Base-by-base conservation (phyloP, 78 protist genomes). In the Isochrysis galbana region DNA sequence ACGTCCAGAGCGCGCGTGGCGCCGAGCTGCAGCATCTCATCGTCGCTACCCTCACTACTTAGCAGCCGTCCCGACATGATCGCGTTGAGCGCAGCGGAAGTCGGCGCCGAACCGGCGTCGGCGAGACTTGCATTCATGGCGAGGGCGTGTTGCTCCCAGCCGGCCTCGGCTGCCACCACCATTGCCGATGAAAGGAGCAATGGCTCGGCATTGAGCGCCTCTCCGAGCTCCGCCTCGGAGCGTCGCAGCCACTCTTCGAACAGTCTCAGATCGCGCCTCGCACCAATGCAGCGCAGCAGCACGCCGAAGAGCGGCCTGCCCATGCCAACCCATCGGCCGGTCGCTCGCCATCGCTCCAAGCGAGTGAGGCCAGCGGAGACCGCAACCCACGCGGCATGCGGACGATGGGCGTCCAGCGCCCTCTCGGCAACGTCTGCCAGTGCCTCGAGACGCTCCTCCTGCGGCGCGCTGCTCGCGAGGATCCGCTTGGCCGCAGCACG, bases 11-110 rank as follows among this genome's bases (percentile, higher is more conserved):
- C 84, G 80, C 41, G 5, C 42, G 42, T 70, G 39, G 5, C 80
- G 80, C 41, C 42, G 61, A 7, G 61, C 61, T 51, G 61, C 14
- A 7, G 61, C 61, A 19, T 7, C 14, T 51, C 61, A 14, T 51
- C 61, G n/a, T 61, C 74, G 74, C n/a, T 11, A 32, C 3, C n/a
- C 74, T 23, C 74, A 7, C 36, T 2, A 19, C 29, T 17, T 26
- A 22, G 46, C 32, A 77, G 46, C 32, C 46, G 44, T 7, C 19
- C 5, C 22, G 10, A 41, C 84, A 77, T 77, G 14, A 77, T 1
- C 84, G 84, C 84, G 46, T 77, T 77, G 84, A 39, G 47, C 84
- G 84, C 84, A 2, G 3, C 84, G 19, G 84, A 39, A 17, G 84
- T 17, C 25, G 84, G 84, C 84, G n/a, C 47, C 34, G 2, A n/a